Evolutionary conservation across 169 alveolate genomes (phyloP), one percentile per base, ranked within the genome.

Genomic region (Eimeria falciformis): DNA sequence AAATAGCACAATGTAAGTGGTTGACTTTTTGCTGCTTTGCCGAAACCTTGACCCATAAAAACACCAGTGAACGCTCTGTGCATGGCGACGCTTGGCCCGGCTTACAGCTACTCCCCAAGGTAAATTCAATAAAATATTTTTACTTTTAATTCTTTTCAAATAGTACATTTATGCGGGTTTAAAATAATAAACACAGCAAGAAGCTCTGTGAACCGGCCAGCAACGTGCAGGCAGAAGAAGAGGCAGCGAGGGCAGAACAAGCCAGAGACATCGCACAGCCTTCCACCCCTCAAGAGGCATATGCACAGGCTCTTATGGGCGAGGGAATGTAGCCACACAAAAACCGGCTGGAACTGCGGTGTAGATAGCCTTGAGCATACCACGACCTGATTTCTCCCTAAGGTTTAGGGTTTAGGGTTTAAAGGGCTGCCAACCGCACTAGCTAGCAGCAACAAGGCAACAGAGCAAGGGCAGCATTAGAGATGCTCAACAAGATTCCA

Each of bases 51-150:
- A 71, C 6, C 5, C 21, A 29, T 17, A 23, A n/a, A 18, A 29
- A 9, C 0, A 12, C 5, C 82, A 71, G 82, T 71, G 7, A 71
- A 37, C 43, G 82, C 82, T 5, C 53, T 71, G 12, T 71, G 82
- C 82, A 53, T 71, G 0, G 25, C 82, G 12, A 23, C 53, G 11
- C 82, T 71, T 23, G 82, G 82, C n/a, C 55, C 82, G 0, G 55
- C 82, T 9, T 71, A 71, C 23, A 53, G 55, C 12, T 71, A 71
- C 37, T 71, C 82, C 55, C 82, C 82, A 45, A 71, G 23, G 82
- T 71, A 37, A 11, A 53, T 27, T 0, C 25, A 33, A 58, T n/a
- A 12, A 5, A 43, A 27, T 37, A 2, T n/a, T 7, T 14, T 37
- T 6, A 27, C 46, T 65, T 65, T 65, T 5, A 27, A 3, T 65